Conservation (phyloP, 1,284 basidiomycete species). For the Naganishia albida region DNA sequence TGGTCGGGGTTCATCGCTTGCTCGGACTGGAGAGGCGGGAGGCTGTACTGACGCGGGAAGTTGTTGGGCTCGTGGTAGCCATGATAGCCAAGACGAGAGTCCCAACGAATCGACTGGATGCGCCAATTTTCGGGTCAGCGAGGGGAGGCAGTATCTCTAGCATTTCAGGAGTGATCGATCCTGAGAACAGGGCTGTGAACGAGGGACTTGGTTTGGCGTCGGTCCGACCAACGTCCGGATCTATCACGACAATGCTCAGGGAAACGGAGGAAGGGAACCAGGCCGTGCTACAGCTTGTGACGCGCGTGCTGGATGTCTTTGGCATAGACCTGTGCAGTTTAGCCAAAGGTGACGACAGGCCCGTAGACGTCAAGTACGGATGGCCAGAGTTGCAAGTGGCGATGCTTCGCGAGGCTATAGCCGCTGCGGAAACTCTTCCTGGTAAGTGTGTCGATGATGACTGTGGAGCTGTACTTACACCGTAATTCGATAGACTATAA, state of each 20-base stretch:
- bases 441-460: conserved; percentile 59
- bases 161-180: neutral
- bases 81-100: conserved; percentile 61
- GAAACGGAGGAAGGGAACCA: conserved; percentile 72
- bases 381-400: conserved; percentile 94
- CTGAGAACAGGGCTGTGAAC: neutral
- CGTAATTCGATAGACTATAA: conserved; percentile 62
- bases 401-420: conserved; percentile 84
- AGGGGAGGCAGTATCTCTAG: neutral
- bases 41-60: conserved; percentile 77
- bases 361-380: conserved; percentile 60
- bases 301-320: conserved; percentile 71
- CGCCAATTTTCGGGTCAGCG: conserved; percentile 16
- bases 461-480: conserved; percentile 32
- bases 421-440: conserved; percentile 85
- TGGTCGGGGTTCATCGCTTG: conserved; percentile 72
- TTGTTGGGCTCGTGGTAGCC: conserved; percentile 74
- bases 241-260: conserved; percentile 54
- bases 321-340: conserved; percentile 68
- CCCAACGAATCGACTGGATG: conserved; percentile 16
- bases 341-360: conserved; percentile 21
- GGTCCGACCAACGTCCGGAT: conserved; percentile 41
- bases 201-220: conserved; percentile 54
- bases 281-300: conserved; percentile 74
- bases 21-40: conserved; percentile 82